Evolutionary conservation across 495 filamentous ascomycete genomes (phyloP).

Genomic region (Penicillium daleae): DNA sequence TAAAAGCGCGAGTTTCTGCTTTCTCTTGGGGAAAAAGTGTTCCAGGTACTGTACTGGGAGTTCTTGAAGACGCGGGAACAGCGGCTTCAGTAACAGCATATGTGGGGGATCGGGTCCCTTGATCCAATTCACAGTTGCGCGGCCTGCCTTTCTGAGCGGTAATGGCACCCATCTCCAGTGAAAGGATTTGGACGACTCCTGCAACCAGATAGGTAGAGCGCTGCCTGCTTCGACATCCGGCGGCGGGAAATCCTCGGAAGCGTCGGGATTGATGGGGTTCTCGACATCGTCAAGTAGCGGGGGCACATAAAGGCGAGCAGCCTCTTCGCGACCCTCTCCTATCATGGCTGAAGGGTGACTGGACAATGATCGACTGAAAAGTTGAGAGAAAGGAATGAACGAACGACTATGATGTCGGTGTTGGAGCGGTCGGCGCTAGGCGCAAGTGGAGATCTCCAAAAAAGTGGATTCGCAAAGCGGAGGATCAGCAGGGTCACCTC

Average conservation of each 20-base stretch:
- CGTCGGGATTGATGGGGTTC: slow-evolving; percentile 44
- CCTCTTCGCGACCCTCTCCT: slow-evolving; percentile 42
- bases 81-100: slow-evolving; percentile 65
- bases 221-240: slow-evolving; percentile 43
- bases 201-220: slow-evolving; percentile 54
- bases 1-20: slow-evolving; percentile 61
- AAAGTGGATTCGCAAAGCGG: slow-evolving; percentile 20
- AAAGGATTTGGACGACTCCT: slow-evolving; percentile 57
- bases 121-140: slow-evolving; percentile 63
- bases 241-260: slow-evolving; percentile 42
- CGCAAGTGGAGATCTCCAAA: slow-evolving; percentile 25
- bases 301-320: slow-evolving; percentile 39
- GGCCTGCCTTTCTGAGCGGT: slow-evolving; percentile 50
- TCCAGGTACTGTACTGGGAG: slow-evolving; percentile 66
- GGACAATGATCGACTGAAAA: slow-evolving; percentile 6
- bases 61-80: slow-evolving; percentile 71
- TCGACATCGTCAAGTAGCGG: slow-evolving; percentile 44
- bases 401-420: slow-evolving; percentile 31
- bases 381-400: slow-evolving; percentile 17
- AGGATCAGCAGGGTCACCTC: slow-evolving; percentile 23
- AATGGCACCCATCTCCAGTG: slow-evolving; percentile 57
- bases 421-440: slow-evolving; percentile 27
- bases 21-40: slow-evolving; percentile 63
- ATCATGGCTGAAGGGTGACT: slow-evolving; percentile 32
- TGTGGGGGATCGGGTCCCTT: slow-evolving; percentile 69